Evolutionary conservation across 352 stramenopile genomes (phyloP).

Genomic region (Phytophthora constricta): DNA sequence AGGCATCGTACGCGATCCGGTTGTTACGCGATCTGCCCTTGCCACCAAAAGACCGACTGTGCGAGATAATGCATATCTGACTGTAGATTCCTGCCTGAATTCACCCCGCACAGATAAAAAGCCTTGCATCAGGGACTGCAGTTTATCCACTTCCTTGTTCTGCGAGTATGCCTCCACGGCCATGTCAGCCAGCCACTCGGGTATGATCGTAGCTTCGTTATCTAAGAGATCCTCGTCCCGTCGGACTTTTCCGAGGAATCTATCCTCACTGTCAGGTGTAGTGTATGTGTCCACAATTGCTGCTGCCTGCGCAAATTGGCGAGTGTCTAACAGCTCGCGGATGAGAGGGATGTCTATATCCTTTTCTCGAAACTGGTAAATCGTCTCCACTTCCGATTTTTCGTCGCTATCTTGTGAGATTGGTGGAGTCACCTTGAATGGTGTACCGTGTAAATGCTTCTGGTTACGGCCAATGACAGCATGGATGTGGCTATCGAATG

Average conservation of each 20-base stretch:
- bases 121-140: slow-evolving; percentile 50
- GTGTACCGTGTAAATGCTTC: slow-evolving; percentile 35
- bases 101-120: slow-evolving; percentile 43
- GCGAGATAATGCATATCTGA: slow-evolving; percentile 41
- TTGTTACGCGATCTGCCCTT: slow-evolving; percentile 38
- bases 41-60: slow-evolving; percentile 28
- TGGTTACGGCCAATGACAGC: slow-evolving; percentile 48
- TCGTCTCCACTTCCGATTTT: background rate
- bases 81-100: slow-evolving; percentile 3
- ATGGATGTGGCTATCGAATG: slow-evolving; percentile 35
- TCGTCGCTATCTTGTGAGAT: background rate
- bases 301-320: slow-evolving; percentile 44
- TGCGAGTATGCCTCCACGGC: slow-evolving; percentile 46
- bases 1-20: slow-evolving; percentile 47
- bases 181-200: slow-evolving; percentile 42
- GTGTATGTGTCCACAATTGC: slow-evolving; percentile 39
- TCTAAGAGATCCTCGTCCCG: slow-evolving; percentile 1
- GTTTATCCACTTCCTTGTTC: slow-evolving; percentile 54
- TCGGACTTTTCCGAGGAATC: slow-evolving; percentile 18
- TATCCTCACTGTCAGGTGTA: slow-evolving; percentile 27
- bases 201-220: slow-evolving; percentile 30
- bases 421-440: slow-evolving; percentile 25
- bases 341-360: slow-evolving; percentile 29
- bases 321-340: slow-evolving; percentile 34
- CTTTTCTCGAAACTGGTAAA: slow-evolving; percentile 22